Evolutionary conservation across 2,329 filamentous ascomycete species (phyloP).

Genomic region (Hymenoscyphus occultus): DNA sequence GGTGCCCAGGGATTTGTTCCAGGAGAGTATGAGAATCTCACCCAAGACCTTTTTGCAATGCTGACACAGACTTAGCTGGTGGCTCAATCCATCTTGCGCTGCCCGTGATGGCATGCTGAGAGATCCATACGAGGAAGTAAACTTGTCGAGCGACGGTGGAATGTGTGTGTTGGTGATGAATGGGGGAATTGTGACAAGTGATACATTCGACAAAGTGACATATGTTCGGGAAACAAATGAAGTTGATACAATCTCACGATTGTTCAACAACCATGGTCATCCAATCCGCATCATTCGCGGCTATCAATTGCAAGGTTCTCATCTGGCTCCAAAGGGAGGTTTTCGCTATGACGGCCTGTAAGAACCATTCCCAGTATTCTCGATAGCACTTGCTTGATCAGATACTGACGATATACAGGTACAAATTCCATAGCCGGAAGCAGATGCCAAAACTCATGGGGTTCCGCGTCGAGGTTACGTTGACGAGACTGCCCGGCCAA

Average conservation of each 20-base stretch:
- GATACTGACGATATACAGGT: slow-evolving; percentile 39
- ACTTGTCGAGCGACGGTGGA: slow-evolving; percentile 44
- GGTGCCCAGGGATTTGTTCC: neutral
- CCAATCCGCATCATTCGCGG: slow-evolving; percentile 53
- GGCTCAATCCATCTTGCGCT: slow-evolving; percentile 55
- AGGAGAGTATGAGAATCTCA: slow-evolving; percentile 1
- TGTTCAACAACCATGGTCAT: slow-evolving; percentile 47
- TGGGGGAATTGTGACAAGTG: slow-evolving; percentile 38
- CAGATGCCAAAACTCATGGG: slow-evolving; percentile 48
- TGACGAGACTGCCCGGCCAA: slow-evolving; percentile 35
- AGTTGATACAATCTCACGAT: slow-evolving; percentile 45
- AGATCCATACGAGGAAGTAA: slow-evolving; percentile 44
- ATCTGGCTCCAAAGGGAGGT: slow-evolving; percentile 50
- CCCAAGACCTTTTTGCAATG: neutral
- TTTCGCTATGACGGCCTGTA: slow-evolving; percentile 58
- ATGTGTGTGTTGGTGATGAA: neutral
- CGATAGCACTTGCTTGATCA: neutral
- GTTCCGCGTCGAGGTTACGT: slow-evolving; percentile 20
- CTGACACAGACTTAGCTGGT: slow-evolving; percentile 47
- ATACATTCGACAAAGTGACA: slow-evolving; percentile 37
- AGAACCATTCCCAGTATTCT: slow-evolving; percentile 26
- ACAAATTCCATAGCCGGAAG: slow-evolving; percentile 47
- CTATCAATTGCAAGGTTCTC: slow-evolving; percentile 47
- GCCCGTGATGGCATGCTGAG: slow-evolving; percentile 53
- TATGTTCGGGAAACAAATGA: slow-evolving; percentile 47